A percentile compares a stretch with the other conserved stretches of the same genome.
phyloP scores from a whole-genome alignment of 2,329 filamentous ascomycete genomes.

The Beauveria brongniartii region DNA sequence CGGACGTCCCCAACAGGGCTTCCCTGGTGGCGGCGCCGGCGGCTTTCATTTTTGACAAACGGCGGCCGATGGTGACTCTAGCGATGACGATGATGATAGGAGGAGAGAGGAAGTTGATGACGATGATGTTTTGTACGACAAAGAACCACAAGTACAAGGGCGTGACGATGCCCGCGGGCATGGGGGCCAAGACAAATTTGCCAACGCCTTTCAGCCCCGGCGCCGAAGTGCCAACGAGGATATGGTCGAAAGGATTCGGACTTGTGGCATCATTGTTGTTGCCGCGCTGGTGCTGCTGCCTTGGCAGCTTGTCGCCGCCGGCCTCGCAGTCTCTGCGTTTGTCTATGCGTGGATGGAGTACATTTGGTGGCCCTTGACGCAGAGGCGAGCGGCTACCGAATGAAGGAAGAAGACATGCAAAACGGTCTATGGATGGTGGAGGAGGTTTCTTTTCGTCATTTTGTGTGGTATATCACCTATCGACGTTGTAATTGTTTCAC shows the following conservation, averaged over 20 bases:
- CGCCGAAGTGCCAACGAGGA: constrained; percentile 27
- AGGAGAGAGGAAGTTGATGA: constrained; percentile 18
- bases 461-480: neutral
- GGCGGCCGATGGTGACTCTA: constrained; percentile 27
- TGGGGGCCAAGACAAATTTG: neutral
- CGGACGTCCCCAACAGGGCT: constrained; percentile 35
- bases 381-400: neutral
- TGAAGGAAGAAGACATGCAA: neutral
- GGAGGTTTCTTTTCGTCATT: neutral
- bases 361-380: neutral
- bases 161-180: neutral
- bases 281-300: constrained; percentile 41
- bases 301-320: constrained; percentile 29
- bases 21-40: constrained; percentile 42
- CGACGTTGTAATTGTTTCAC: neutral
- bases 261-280: constrained; percentile 32
- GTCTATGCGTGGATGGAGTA: constrained; percentile 32
- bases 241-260: constrained; percentile 34
- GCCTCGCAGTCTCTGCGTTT: constrained; percentile 26
- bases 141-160: constrained; percentile 14
- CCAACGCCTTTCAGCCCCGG: constrained; percentile 11
- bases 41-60: constrained; percentile 43
- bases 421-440: neutral
- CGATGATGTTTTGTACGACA: constrained; percentile 25
- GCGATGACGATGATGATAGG: constrained; percentile 19